Evolutionary conservation across 2,329 filamentous ascomycete genomes (phyloP), one percentile per base, ranked within the genome.

Genomic region (Aotearoamyces nothofagi): DNA sequence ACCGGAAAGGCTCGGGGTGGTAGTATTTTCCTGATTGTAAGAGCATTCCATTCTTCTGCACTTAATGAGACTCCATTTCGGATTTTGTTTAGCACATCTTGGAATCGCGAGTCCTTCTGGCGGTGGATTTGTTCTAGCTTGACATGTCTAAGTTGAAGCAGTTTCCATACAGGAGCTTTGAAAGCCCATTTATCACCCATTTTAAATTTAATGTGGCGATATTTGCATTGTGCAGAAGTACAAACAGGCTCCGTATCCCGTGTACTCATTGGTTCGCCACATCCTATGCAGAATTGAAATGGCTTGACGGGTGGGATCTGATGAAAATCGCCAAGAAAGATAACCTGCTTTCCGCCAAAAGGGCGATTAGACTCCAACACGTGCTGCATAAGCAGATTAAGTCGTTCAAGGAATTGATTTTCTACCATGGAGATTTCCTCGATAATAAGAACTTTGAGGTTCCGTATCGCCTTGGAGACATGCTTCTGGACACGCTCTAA

Each of bases 391-490:
- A 42, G 27, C 3, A 40, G 10, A 24, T 42, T 39, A 20, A 46
- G 30, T 2, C 43, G 30, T 27, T 46, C 41, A 7, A 47, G 24
- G 13, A 45, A 39, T 20, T 41, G 38, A 17, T 39, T 43, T n/a
- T 46, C 43, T 3, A 45, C 40, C 44, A 47, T 47, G 3, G 44
- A 47, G 3, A 46, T 37, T 15, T 47, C 44, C 24, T 47, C 43
- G 5, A 47, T 33, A 4, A 46, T 37, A 0, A 47, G 26, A 4
- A 45, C 41, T 9, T 33, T 16, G 8, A 41, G 22, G 3, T 14
- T 24, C 6, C n/a, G n/a, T n/a, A n/a, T n/a, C n/a, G n/a, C n/a
- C n/a, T n/a, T n/a, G n/a, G n/a, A n/a, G n/a, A n/a, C n/a, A n/a
- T n/a, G n/a, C n/a, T n/a, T n/a, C n/a, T n/a, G n/a, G 8, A 24